Evolutionary conservation across 2,329 filamentous ascomycete genomes (phyloP).

Genomic region (Fusarium albidum): DNA sequence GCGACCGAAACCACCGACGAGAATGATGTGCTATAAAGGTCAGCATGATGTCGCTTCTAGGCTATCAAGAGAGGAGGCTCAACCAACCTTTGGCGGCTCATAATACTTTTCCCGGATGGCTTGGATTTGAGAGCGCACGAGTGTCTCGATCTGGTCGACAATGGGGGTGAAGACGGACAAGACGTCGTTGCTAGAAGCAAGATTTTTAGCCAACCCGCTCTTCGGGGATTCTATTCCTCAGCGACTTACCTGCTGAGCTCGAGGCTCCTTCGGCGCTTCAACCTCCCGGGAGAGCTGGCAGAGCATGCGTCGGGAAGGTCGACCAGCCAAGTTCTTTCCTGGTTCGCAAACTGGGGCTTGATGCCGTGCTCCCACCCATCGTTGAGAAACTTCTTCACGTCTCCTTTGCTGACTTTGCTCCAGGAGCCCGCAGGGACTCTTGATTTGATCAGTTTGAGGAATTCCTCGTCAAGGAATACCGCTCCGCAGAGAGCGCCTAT

Average conservation of each 20-base stretch:
- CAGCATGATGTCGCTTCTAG: background rate
- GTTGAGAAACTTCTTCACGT: constrained; percentile 33
- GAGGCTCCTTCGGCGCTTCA: constrained; percentile 8
- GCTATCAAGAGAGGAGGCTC: too few species aligned
- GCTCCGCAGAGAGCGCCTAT: constrained; percentile 51
- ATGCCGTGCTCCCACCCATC: constrained; percentile 42
- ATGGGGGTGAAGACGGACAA: constrained; percentile 35
- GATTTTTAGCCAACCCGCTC: too few species aligned
- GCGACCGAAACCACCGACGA: constrained; percentile 51
- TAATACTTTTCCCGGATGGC: constrained; percentile 26
- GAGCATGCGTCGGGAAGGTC: constrained; percentile 23
- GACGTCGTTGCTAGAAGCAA: constrained; percentile 27
- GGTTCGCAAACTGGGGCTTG: constrained; percentile 37
- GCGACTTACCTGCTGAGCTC: constrained; percentile 17
- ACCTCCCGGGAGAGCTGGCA: rapidly evolving
- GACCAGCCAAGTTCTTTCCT: constrained; percentile 20
- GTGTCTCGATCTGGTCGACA: constrained; percentile 16
- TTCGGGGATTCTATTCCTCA: rapidly evolving
- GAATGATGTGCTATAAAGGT: constrained; percentile 44
- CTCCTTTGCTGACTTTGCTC: background rate
- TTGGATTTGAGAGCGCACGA: constrained; percentile 39
- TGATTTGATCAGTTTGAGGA: constrained; percentile 39
- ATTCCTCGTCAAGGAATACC: constrained; percentile 50
- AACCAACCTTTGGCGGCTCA: constrained; percentile 38
- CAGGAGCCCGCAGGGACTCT: constrained; percentile 26